Base-by-base conservation (phyloP, 768 basidiomycete genomes). In the Cantharellus cinnabarinus region DNA sequence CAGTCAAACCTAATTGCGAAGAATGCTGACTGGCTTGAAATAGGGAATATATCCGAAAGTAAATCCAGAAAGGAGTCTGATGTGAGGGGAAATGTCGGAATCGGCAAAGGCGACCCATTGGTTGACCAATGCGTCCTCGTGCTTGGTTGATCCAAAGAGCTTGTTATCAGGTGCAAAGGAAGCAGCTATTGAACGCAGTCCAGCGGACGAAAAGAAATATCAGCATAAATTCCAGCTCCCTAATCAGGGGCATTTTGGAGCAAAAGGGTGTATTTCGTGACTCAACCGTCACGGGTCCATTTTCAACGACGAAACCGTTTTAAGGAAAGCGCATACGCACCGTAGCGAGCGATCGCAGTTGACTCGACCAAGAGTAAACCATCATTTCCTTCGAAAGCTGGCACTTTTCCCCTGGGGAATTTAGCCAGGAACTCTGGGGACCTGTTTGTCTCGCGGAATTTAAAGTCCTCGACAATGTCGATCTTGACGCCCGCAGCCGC, bases 31-130 rank as follows among this genome's bases (percentile, higher is more conserved):
- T 40, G 83, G 77, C 73, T 95, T 97, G 77, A 75, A 79, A 75
- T 94, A 98, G 4, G 85, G 81, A 54, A 66, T 44, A 37, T 56
- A 50, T 56, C 79, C 78, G 55, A 59, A 63, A 62, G 80, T 68
- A 62, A 85, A 66, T 60, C 62, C 66, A 42, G 66, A 66, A 64
- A 78, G 71, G 52, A 73, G n/a, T 52, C 63, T 61, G 56, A 73
- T 69, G 65, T 68, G 63, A 15, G 44, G 15, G 44, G 72, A 72
- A 62, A 89, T 73, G 68, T 89, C 86, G 41, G 71, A 66, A 67
- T 91, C 87, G 7, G 74, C 74, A 60, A 88, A 80, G 64, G 83
- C 81, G 58, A 76, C 67, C 90, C 90, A 99, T 70, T 94, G 88
- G 65, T 89, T 81, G 59, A 97, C 73, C 57, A 82, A 72, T 39